Conservation (phyloP, 306 rosid genomes). For the Castanea mollissima region DNA sequence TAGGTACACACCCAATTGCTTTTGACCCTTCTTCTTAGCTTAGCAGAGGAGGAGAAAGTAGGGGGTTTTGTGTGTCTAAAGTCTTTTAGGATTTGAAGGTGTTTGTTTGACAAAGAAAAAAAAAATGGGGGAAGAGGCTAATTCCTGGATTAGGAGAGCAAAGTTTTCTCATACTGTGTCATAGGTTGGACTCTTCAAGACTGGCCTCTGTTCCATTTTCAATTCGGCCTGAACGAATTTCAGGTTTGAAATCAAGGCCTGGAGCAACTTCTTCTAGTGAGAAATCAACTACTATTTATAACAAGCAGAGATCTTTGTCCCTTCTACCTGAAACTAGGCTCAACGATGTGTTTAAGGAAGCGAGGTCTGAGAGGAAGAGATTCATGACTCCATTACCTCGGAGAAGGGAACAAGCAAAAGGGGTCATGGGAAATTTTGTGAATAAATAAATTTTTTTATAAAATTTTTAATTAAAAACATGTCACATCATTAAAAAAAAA, state of each 20-base stretch:
- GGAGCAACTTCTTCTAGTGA: slow-evolving; percentile 15
- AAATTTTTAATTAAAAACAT: too few relatives aligned
- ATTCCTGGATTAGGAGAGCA: slow-evolving; percentile 88
- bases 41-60: slow-evolving; percentile 18
- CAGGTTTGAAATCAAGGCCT: slow-evolving; percentile 52
- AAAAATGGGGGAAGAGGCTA: slow-evolving; percentile 60
- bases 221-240: slow-evolving; percentile 27
- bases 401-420: slow-evolving; percentile 44
- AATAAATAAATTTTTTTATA: slow-evolving; percentile 24
- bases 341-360: slow-evolving; percentile 68
- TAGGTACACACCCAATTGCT: slow-evolving; percentile 13
- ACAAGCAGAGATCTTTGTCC: slow-evolving; percentile 76
- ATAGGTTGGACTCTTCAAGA: slow-evolving; percentile 69
- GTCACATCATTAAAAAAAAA: too few relatives aligned
- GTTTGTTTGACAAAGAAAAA: slow-evolving; percentile 9
- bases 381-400: slow-evolving; percentile 69
- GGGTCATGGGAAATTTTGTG: slow-evolving; percentile 36
- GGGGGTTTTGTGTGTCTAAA: slow-evolving; percentile 23
- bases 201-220: slow-evolving; percentile 32
- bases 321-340: slow-evolving; percentile 52
- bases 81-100: slow-evolving; percentile 25
- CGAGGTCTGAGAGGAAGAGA: slow-evolving; percentile 59
- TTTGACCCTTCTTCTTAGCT: slow-evolving; percentile 35
- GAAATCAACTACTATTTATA: slow-evolving; percentile 22
- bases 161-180: slow-evolving; percentile 84